Base-by-base conservation (phyloP, 768 basidiomycete species). In the Tricholoma flavovirens region DNA sequence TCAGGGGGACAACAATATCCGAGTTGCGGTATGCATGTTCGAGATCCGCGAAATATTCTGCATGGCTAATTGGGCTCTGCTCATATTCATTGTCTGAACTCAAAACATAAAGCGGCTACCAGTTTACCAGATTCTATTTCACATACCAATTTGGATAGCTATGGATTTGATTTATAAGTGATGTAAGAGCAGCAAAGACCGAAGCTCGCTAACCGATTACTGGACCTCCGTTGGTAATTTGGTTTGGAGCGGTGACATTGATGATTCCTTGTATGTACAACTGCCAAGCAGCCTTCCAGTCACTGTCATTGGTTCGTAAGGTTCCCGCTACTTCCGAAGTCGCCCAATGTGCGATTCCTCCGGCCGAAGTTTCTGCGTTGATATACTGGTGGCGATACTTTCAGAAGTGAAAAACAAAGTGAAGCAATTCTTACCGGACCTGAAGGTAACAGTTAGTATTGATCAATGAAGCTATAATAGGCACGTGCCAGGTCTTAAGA, bases 321-420 rank as follows among this genome's bases (percentile, higher is more conserved):
- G 73, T 71, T 7, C 86, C 86, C 3, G 82, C 77, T 14, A 88
- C 81, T 62, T 83, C 77, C 11, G 81, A 77, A 1, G 89, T 90
- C 10, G 81, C 75, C 90, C 90, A 91, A 59, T 79, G 77, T 65
- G 67, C 83, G 63, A 73, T 82, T 9, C 90, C 90, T 22, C 90
- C 90, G 0, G 87, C 90, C 11, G 85, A 84, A 0, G 87, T 89
- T 66, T 91, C 89, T 4, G 87, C 88, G 60, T 90, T 90, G 71
- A 90, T 90, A 62, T 90, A 82, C 73, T 80, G 60, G 2, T 48
- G 22, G 49, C 36, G 11, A 53, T 50, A 30, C 17, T 11, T 24
- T 33, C 17, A 29, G 53, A 9, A 50, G 29, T 38, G 55, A 12
- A 48, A 51, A 35, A 14, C 1, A 17, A 9, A 22, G 15, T 15